A percentile compares a stretch with the other conserved stretches of the same genome.
These are phyloP conservation scores for Apiospora sp. DNA, from an alignment of 2,329 filamentous ascomycete species.

Conservation along the genomic window DNA sequence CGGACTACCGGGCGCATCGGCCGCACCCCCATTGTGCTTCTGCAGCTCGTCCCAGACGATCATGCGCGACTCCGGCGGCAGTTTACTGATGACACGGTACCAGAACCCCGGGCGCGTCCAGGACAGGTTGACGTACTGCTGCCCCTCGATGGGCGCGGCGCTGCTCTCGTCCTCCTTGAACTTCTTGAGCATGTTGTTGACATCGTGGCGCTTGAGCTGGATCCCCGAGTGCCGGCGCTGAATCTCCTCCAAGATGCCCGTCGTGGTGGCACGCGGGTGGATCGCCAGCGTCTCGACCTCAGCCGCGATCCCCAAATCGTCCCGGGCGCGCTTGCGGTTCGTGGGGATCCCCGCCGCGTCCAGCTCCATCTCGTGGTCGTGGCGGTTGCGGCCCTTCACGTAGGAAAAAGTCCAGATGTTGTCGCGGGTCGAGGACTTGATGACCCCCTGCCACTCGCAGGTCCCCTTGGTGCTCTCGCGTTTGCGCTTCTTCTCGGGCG, in stretches of 20 bases:
- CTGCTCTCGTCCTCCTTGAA: conserved; percentile 22
- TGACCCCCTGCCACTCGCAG: conserved; percentile 23
- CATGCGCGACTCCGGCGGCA: conserved; percentile 23
- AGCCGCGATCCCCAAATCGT: conserved; percentile 20
- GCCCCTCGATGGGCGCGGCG: conserved; percentile 17
- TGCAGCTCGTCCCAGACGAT: conserved; percentile 20
- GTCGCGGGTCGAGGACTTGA: conserved; percentile 25
- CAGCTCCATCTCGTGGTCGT: conserved; percentile 22
- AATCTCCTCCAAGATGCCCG: conserved; percentile 16
- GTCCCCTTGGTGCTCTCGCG: conserved; percentile 23
- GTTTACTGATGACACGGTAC: conserved; percentile 23
- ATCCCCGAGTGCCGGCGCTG: conserved; percentile 15
- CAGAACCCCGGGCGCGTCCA: conserved; percentile 19
- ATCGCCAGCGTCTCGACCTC: conserved; percentile 25
- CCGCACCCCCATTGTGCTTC: not conserved
- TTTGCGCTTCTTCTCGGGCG: conserved; percentile 24
- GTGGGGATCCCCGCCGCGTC: conserved; percentile 22
- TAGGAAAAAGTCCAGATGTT: conserved; percentile 23
- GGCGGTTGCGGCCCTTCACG: conserved; percentile 20
- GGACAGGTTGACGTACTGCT: conserved; percentile 13
- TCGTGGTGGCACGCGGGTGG: conserved; percentile 21
- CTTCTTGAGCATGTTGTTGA: conserved; percentile 25
- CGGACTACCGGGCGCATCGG: conserved; percentile 12
- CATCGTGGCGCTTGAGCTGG: conserved; percentile 23
- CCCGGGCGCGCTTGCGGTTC: conserved; percentile 23